Evolutionary conservation across 805 yeast genomes (phyloP), one percentile per base, ranked within the genome.

Genomic region (Candida oleophila): DNA sequence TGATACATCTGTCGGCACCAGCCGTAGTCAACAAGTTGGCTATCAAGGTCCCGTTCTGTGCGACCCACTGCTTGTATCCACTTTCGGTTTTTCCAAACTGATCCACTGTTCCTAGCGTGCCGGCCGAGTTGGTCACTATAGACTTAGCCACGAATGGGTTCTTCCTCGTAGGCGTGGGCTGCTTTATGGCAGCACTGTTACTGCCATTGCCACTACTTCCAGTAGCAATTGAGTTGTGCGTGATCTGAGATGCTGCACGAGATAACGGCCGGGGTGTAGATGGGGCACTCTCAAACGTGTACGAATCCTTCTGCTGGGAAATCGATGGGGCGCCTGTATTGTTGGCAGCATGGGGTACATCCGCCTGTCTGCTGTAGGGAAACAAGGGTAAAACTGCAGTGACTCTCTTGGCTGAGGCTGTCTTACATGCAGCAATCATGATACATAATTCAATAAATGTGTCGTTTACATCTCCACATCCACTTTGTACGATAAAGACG

Each of bases 311-410:
- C 48, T 59, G 64, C 28, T 62, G 56, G 11, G 60, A 45, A 20
- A 68, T 49, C 16, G 65, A 69, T 7, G 95, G 95, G 1, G 91
- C 88, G 11, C 95, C 94, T 33, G 80, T 78, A 59, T 79, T 78
- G 41, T 60, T 55, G 3, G 71, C 70, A 47, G 87, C 82, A 59
- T 86, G 87, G 28, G 96, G 96, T 33, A 89, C 82, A 65, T 92
- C 98, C 3, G 97, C 96, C 66, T 94, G 99, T 60, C 99, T 78
- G 2, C 96, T 87, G 63, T 94, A 94, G 22, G 98, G 97, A 66
- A 94, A 94, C 50, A 90, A 75, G 3, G 99, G 99, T 65, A 88
- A 73, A 25, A 90, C 96, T 0, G 92, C 96, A 2, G 96, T 89
- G 38, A 90, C 96, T 48, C 92, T 76, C 48, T 80, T 81, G 12